phyloP scores from a whole-genome alignment of 2,329 filamentous ascomycete species.

The Chrysoporthe cubensis region DNA sequence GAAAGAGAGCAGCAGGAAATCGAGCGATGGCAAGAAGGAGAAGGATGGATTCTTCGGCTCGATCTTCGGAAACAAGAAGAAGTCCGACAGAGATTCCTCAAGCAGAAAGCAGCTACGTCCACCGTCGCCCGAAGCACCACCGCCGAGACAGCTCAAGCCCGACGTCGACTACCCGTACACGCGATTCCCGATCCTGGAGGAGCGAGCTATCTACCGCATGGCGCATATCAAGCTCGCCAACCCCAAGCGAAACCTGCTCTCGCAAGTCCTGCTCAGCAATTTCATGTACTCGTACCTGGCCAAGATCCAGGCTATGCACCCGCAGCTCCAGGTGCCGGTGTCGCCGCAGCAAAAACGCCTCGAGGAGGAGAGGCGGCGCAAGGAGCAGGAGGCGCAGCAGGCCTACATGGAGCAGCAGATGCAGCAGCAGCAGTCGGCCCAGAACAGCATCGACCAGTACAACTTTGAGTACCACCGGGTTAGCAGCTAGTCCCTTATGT shows the following conservation, averaged over 20 bases:
- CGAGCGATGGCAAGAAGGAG: constrained; percentile 79
- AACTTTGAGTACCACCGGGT: constrained; percentile 44
- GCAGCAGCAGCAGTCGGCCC: constrained; percentile 38
- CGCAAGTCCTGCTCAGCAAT: constrained; percentile 94
- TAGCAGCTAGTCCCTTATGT: constrained; percentile 24
- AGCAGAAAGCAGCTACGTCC: constrained; percentile 78
- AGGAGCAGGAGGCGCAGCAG: constrained; percentile 48
- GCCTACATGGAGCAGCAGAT: constrained; percentile 49
- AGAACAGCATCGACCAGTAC: constrained; percentile 35
- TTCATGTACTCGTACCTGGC: constrained; percentile 99
- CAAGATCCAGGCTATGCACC: constrained; percentile 98
- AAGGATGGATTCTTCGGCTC: constrained; percentile 94
- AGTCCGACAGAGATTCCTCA: constrained; percentile 72
- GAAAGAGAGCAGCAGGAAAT: constrained; percentile 77
- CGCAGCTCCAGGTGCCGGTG: constrained; percentile 87
- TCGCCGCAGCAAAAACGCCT: constrained; percentile 61
- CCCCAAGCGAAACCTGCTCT: constrained; percentile 85
- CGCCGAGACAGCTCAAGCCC: constrained; percentile 69
- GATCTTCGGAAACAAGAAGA: constrained; percentile 92
- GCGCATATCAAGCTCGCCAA: constrained; percentile 99
- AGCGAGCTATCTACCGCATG: constrained; percentile 97
- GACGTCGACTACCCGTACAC: constrained; percentile 98
- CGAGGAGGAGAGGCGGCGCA: constrained; percentile 53
- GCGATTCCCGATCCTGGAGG: constrained; percentile 90
- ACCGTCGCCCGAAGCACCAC: constrained; percentile 77